Conservation (phyloP, 805 yeast species). For the Yarrowia porcina region DNA sequence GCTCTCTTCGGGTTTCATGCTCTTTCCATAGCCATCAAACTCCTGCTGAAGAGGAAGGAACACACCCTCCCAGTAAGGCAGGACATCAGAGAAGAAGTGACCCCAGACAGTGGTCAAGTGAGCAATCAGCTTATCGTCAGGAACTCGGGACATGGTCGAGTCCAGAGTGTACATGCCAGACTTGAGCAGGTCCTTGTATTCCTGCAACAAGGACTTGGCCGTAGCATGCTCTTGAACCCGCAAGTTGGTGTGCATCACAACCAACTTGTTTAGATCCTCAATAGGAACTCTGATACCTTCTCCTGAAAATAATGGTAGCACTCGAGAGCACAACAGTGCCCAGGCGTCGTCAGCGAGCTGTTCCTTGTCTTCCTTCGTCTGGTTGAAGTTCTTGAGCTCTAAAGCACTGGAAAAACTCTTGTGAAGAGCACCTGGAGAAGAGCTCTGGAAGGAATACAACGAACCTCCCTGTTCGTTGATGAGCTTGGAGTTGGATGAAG, state of each 20-base stretch:
- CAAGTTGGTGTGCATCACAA: conserved; percentile 43
- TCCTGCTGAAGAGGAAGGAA: conserved; percentile 58
- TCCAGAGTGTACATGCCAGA: conserved; percentile 41
- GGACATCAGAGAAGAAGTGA: conserved; percentile 51
- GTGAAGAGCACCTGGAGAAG: conserved; percentile 38
- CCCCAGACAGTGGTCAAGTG: conserved; percentile 51
- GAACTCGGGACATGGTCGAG: conserved; percentile 30
- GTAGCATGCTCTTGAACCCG: conserved; percentile 42
- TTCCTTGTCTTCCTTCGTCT: conserved; percentile 37
- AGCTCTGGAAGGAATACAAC: conserved; percentile 43
- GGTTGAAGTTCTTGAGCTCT: conserved; percentile 33
- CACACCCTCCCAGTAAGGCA: conserved; percentile 58
- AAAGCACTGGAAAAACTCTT: conserved; percentile 33
- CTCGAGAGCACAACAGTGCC: conserved; percentile 45
- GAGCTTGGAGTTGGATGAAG: conserved; percentile 44
- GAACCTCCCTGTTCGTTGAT: conserved; percentile 42
- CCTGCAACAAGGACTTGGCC: conserved; percentile 43
- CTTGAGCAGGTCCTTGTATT: conserved; percentile 46
- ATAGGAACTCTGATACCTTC: conserved; percentile 50
- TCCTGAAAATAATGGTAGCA: conserved; percentile 50
- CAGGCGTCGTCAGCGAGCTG: conserved; percentile 49
- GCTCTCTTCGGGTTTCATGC: conserved; percentile 40
- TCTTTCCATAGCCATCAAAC: conserved; percentile 46
- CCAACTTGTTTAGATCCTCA: conserved; percentile 54
- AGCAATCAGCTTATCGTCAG: conserved; percentile 36